Percentiles rank a stretch among this genome's conserved stretches.
Conservation (phyloP, 1,139 yeast genomes). For the Yamadazyma friedrichii region DNA sequence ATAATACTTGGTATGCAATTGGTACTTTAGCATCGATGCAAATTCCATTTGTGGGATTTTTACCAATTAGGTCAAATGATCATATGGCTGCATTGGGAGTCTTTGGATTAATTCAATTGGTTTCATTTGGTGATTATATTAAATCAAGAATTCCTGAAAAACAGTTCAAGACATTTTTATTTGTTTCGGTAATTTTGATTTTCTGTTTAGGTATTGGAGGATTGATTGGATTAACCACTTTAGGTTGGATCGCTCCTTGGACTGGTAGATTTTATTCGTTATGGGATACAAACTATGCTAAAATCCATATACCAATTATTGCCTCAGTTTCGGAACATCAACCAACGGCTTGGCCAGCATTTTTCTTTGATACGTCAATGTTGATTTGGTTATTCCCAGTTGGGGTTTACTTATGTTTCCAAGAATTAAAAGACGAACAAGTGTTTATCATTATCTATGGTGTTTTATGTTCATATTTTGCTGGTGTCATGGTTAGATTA, state of each 20-base stretch:
- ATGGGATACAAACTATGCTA: slow-evolving; percentile 98
- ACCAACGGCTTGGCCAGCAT: slow-evolving; percentile 99
- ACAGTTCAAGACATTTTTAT: slow-evolving; percentile 73
- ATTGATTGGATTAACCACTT: slow-evolving; percentile 74
- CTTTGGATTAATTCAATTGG: slow-evolving; percentile 90
- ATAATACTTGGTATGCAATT: slow-evolving; percentile 93
- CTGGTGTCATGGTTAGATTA: slow-evolving; percentile 98
- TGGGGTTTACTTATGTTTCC: slow-evolving; percentile 87
- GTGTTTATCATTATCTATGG: slow-evolving; percentile 89
- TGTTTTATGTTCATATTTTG: slow-evolving; percentile 91
- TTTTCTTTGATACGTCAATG: slow-evolving; percentile 90
- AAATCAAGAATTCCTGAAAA: slow-evolving; percentile 69
- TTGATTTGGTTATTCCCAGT: slow-evolving; percentile 98
- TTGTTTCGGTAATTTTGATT: slow-evolving; percentile 56
- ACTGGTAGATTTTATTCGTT: slow-evolving; percentile 97
- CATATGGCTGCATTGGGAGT: slow-evolving; percentile 99
- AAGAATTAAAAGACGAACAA: slow-evolving; percentile 88
- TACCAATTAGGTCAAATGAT: slow-evolving; percentile 95
- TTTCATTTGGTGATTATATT: slow-evolving; percentile 81
- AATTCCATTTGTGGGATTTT: slow-evolving; percentile 96
- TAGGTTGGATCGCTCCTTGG: slow-evolving; percentile 98
- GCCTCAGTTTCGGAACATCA: slow-evolving; percentile 99
- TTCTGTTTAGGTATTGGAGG: slow-evolving; percentile 65
- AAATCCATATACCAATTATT: slow-evolving; percentile 96
- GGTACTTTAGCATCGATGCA: slow-evolving; percentile 99